Base-by-base conservation (phyloP, 352 stramenopile genomes). In the Pythium monospermum region DNA sequence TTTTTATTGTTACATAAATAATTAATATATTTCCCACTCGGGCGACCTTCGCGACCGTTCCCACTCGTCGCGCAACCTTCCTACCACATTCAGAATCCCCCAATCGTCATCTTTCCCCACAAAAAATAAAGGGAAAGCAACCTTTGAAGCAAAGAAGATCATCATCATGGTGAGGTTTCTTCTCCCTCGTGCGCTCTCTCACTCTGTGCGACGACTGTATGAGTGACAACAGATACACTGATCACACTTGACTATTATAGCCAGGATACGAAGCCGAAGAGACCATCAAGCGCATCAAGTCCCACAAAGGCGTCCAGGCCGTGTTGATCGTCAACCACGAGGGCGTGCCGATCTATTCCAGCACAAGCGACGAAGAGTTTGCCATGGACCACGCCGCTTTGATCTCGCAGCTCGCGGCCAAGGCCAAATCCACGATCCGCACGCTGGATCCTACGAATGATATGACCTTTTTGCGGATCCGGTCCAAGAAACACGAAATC, bases 281-380 rank as follows among this genome's bases (percentile, higher is more conserved):
- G 65, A 98, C 87, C 16, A 89, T 98, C 54, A 92, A 91, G 64
- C 87, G 93, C 56, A 93, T 98, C 57, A 87, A 92, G 55, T 96
- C 83, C 42, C 93, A 98, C 77, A 96, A 96, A 61, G 90, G 91
- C 59, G 91, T 98, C 27, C 76, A 96, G 57, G 85, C 82, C 13
- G 87, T 98, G 35, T 72, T 97, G 23, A 97, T 98, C 62, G 79
- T 97, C 44, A 96, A 96, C 72, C 76, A 95, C 54, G 85, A 97
- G 40, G 90, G 88, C 31, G 85, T 96, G 43, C 86, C 88, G 39
- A 96, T 97, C 59, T 91, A 94, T 53, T 96, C 85, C 42, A 96
- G 86, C 65, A 85, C 94, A 15, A 96, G 61, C 55, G 77, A 91
- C 54, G 88, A 97, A 53, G 81, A 95, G 63, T 92, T 92, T 50